Conservation (phyloP, 2,329 filamentous ascomycete genomes). For the Fusarium veterinarium region DNA sequence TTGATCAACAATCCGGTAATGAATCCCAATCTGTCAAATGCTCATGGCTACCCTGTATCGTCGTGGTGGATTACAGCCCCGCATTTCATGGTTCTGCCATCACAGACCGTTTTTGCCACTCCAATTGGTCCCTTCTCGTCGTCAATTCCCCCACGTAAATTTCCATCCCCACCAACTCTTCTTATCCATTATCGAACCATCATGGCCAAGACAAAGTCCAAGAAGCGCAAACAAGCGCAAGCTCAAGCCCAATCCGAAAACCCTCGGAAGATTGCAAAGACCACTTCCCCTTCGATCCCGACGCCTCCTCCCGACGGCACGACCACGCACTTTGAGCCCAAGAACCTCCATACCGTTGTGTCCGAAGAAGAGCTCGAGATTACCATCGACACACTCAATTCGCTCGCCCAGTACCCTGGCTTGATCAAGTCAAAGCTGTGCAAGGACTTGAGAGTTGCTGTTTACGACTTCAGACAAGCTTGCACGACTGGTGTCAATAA, state of each 20-base stretch:
- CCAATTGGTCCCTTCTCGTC: background rate
- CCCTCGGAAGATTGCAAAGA: constrained; percentile 55
- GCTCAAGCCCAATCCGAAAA: constrained; percentile 49
- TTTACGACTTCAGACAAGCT: constrained; percentile 76
- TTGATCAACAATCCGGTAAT: background rate
- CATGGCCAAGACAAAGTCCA: constrained; percentile 59
- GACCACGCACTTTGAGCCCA: constrained; percentile 54
- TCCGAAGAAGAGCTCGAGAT: constrained; percentile 75
- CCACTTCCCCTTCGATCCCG: constrained; percentile 37
- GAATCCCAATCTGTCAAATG: background rate
- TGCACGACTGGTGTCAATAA: constrained; percentile 76
- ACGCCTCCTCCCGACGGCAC: constrained; percentile 52
- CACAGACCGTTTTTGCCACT: constrained; percentile 23
- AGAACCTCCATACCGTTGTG: constrained; percentile 64
- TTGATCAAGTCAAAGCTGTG: constrained; percentile 77
- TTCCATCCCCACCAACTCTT: constrained; percentile 18
- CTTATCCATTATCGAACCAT: constrained; percentile 9
- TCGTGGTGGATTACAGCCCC: fast-evolving
- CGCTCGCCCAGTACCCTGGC: constrained; percentile 67
- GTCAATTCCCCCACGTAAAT: constrained; percentile 11
- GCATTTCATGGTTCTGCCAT: constrained; percentile 1
- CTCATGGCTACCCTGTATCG: background rate
- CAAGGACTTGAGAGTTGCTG: constrained; percentile 73
- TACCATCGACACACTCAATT: constrained; percentile 71
- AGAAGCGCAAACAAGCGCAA: constrained; percentile 57